phyloP scores from a whole-genome alignment of 345 rosid genomes.

The Anacardium occidentale region DNA sequence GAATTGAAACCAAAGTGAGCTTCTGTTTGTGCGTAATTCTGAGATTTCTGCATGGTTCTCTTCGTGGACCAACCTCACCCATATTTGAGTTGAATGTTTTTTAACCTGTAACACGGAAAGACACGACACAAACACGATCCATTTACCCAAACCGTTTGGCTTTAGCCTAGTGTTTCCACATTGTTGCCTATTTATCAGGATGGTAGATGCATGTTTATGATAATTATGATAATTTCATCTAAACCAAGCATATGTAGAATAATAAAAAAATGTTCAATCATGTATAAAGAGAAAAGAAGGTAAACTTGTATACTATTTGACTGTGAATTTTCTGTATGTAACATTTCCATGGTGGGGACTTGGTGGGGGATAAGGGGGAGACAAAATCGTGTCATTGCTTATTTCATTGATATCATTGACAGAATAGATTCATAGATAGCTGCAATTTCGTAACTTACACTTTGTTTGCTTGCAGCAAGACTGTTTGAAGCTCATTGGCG shows the following conservation, averaged over 20 bases:
- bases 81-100: no score
- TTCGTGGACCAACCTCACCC: neutral
- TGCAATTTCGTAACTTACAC: slow-evolving; percentile 15
- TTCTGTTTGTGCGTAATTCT: neutral
- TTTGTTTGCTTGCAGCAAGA: slow-evolving; percentile 54
- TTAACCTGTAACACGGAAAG: no score
- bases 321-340: slow-evolving; percentile 27
- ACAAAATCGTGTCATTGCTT: slow-evolving; percentile 3
- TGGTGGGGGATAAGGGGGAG: neutral
- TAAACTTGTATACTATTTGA: slow-evolving; percentile 36
- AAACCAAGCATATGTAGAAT: slow-evolving; percentile 7
- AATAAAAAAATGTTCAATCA: neutral
- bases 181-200: neutral
- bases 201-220: neutral
- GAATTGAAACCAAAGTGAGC: neutral
- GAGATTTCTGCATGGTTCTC: neutral
- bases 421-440: neutral
- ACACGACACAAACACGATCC: no score
- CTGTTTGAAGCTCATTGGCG: slow-evolving; percentile 67
- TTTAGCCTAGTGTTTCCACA: no score
- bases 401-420: slow-evolving; percentile 11
- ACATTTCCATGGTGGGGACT: slow-evolving; percentile 30
- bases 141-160: no score
- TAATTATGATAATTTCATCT: slow-evolving; percentile 9
- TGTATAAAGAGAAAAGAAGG: neutral